Evolutionary conservation across 345 rosid species (phyloP).

Genomic region (Triadica sebifera): DNA sequence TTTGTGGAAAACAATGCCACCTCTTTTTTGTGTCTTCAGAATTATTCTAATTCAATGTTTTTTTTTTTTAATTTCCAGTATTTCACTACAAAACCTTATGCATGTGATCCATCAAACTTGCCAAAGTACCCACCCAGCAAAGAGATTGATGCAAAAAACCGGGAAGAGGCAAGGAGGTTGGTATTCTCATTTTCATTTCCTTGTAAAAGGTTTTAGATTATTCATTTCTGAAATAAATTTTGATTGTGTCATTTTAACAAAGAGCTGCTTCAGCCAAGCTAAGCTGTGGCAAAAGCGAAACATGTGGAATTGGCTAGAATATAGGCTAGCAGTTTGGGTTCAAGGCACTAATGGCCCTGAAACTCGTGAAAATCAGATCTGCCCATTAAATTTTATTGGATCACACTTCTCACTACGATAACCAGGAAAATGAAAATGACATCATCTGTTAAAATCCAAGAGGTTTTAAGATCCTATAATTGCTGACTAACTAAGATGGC

Average conservation of each 20-base stretch:
- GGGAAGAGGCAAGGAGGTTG: slow-evolving; percentile 73
- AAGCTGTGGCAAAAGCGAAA: neutral
- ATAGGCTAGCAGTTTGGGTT: neutral
- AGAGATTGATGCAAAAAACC: slow-evolving; percentile 88
- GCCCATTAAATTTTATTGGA: neutral
- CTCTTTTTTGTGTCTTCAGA: neutral
- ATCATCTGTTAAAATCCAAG: neutral
- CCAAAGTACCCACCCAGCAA: slow-evolving; percentile 90
- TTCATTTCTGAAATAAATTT: neutral
- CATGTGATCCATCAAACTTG: slow-evolving; percentile 92
- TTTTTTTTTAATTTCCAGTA: slow-evolving; percentile 53
- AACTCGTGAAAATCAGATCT: neutral
- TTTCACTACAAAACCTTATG: slow-evolving; percentile 74
- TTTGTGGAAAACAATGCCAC: slow-evolving; percentile 5
- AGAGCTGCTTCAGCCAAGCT: neutral
- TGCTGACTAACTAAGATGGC: slow-evolving; percentile 4
- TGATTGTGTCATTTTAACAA: neutral
- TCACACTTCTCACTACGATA: neutral
- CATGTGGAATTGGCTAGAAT: neutral
- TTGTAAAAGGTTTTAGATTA: neutral
- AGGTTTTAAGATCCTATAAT: neutral
- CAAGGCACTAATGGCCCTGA: neutral
- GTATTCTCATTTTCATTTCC: slow-evolving; percentile 12
- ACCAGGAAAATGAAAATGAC: slow-evolving; percentile 8
- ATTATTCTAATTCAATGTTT: slow-evolving; percentile 10